Conservation (phyloP, 306 rosid species). For the Castanea sativa region DNA sequence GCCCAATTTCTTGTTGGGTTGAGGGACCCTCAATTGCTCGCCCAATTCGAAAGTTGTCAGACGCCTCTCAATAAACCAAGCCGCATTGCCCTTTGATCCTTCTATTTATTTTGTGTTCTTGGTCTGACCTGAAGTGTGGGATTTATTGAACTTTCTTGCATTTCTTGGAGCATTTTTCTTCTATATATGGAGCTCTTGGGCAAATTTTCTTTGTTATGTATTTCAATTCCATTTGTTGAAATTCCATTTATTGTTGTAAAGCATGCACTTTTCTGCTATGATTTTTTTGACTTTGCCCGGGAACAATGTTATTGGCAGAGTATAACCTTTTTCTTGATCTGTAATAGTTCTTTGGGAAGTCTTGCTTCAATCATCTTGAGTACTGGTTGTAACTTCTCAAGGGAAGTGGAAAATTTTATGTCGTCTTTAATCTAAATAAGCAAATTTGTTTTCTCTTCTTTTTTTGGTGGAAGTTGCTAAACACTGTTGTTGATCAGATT, state of each 20-base stretch:
- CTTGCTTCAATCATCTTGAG: not conserved
- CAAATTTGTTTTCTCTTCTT: too few species aligned
- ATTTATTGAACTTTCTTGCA: not conserved
- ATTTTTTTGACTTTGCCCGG: not conserved
- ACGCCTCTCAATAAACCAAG: constrained; percentile 9
- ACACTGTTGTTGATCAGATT: too few species aligned
- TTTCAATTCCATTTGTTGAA: not conserved
- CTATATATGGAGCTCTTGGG: not conserved
- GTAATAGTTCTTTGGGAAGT: not conserved
- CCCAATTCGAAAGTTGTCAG: constrained; percentile 33
- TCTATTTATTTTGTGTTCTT: not conserved
- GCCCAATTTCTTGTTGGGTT: constrained; percentile 66
- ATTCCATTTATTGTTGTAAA: not conserved
- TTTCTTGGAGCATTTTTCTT: not conserved
- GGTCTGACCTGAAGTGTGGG: not conserved
- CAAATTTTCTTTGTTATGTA: not conserved
- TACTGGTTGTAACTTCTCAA: not conserved
- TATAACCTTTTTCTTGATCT: not conserved
- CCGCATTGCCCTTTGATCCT: not conserved
- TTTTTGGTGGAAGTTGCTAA: too few species aligned
- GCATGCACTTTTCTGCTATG: not conserved
- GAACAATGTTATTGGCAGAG: not conserved
- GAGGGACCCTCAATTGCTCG: constrained; percentile 39
- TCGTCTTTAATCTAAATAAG: too few species aligned
- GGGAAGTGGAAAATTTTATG: too few species aligned